Evolutionary conservation across 805 yeast genomes (phyloP), one percentile per base, ranked within the genome.

Genomic region (Zygosaccharomyces lentus): DNA sequence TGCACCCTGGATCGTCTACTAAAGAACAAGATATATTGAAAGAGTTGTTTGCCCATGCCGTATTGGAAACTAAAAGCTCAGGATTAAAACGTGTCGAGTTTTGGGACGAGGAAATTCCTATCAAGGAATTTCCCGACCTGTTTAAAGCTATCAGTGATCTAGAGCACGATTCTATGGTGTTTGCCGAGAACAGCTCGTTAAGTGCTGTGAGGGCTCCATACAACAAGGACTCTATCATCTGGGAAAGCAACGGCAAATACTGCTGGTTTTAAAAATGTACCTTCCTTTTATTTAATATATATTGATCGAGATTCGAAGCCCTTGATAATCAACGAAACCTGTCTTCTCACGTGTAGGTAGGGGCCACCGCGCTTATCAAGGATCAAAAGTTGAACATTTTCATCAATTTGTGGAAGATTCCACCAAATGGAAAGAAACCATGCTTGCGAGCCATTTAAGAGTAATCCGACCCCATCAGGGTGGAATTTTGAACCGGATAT

Each of bases 221-320:
- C 32, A 56, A 57, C 1, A 49, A 53, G 1, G 57, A 55, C 1
- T 42, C 54, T 9, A 51, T 62, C 21, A 43, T 57, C 2, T 75
- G 80, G 80, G 71, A 61, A 17, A 59, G 66, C 47, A 72, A 73
- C 44, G 68, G 74, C 10, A 74, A 74, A 52, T 75, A 72, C 59
- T 68, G 74, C 36, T 75, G 80, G 80, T 75, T 74, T 53, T 75
- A 47, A 48, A n/a, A 12, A 16, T 19, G 21, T 19, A 27, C 24
- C 26, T 5, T 9, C 25, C 12, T 26, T 10, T 17, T 26, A 29
- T n/a, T n/a, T 13, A 29, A 29, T 29, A 29, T 16, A 13, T 12
- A 29, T 19, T 19, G 21, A 19, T 19, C 21, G 5, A 19, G 5
- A 19, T 19, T 19, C 3, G 21, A 19, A 19, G 21, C 5, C 5